A percentile compares a stretch with the other conserved stretches of the same genome.
These are phyloP conservation scores for Chlamydomonas reinhardtii DNA, from an alignment of 163 green algal genomes.

Conservation along the genomic window DNA sequence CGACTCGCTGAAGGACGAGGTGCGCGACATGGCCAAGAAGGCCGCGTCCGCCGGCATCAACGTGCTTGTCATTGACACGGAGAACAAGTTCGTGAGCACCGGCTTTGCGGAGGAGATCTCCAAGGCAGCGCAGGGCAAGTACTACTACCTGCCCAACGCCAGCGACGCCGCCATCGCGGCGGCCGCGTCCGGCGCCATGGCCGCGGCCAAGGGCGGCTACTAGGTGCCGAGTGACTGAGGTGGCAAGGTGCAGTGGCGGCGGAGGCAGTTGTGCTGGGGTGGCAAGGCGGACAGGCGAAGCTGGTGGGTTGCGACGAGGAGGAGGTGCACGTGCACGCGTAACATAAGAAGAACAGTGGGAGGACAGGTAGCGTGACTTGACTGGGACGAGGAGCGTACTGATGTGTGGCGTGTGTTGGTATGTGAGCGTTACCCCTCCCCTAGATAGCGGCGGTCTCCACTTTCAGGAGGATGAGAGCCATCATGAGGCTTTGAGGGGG, in stretches of 20 bases:
- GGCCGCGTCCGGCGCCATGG: slow-evolving; percentile 78
- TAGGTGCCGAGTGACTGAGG: no score
- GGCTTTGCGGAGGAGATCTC: slow-evolving; percentile 82
- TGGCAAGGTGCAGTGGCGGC: background rate
- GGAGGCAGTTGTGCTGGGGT: no score
- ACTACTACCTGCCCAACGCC: slow-evolving; percentile 99
- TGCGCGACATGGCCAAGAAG: slow-evolving; percentile 97
- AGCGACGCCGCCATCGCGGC: slow-evolving; percentile 92
- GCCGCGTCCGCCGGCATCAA: slow-evolving; percentile 83
- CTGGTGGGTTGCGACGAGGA: background rate
- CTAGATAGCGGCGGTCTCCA: no score
- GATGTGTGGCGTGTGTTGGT: no score
- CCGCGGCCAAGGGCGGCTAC: slow-evolving; percentile 60
- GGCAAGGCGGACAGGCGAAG: background rate
- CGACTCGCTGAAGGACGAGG: slow-evolving; percentile 75
- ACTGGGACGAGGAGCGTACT: no score
- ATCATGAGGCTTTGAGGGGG: no score
- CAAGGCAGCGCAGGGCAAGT: slow-evolving; percentile 91
- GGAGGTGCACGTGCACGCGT: no score
- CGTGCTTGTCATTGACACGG: slow-evolving; percentile 98
- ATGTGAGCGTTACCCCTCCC: no score
- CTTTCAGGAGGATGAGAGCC: no score
- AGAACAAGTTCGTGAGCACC: slow-evolving; percentile 99
- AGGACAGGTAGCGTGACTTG: no score
- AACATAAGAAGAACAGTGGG: no score